A percentile compares a stretch with the other conserved stretches of the same genome.
Evolutionary conservation across 2,329 filamentous ascomycete genomes (phyloP).

Genomic region (Fusarium verticillioides): DNA sequence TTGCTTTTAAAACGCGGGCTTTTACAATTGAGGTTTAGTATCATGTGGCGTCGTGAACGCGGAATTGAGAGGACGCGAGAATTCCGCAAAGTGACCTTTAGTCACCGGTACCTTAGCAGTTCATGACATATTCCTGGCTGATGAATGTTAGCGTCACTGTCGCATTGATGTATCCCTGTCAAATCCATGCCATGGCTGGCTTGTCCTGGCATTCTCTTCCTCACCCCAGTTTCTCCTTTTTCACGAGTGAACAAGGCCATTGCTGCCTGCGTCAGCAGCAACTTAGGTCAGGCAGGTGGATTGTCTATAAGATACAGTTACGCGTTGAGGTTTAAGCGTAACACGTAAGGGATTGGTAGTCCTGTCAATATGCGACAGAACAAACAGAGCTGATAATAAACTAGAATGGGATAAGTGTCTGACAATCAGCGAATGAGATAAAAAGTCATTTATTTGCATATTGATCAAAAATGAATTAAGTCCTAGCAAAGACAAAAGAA

Average conservation of each 20-base stretch:
- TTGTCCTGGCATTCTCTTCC: not conserved
- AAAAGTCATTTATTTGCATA: not conserved
- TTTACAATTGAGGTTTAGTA: not conserved
- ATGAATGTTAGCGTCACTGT: not conserved
- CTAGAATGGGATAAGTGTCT: accelerated
- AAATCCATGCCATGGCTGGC: too few species aligned
- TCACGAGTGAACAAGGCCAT: not conserved
- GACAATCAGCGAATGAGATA: not conserved
- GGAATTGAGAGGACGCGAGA: accelerated
- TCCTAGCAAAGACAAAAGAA: not conserved
- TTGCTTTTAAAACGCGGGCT: not conserved
- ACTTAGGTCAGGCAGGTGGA: too few species aligned
- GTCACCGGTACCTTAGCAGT: accelerated
- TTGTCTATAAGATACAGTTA: too few species aligned
- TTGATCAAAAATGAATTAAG: accelerated
- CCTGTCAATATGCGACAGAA: not conserved
- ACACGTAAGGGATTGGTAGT: too few species aligned
- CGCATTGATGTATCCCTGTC: accelerated
- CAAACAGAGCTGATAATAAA: accelerated
- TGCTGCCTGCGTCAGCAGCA: too few species aligned
- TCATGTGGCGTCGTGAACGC: not conserved
- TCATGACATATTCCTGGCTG: accelerated
- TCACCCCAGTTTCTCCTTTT: not conserved
- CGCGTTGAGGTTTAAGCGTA: too few species aligned
- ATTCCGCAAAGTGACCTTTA: not conserved